Base-by-base conservation (phyloP, 1,284 basidiomycete species). In the Xerocomus minutiporus region DNA sequence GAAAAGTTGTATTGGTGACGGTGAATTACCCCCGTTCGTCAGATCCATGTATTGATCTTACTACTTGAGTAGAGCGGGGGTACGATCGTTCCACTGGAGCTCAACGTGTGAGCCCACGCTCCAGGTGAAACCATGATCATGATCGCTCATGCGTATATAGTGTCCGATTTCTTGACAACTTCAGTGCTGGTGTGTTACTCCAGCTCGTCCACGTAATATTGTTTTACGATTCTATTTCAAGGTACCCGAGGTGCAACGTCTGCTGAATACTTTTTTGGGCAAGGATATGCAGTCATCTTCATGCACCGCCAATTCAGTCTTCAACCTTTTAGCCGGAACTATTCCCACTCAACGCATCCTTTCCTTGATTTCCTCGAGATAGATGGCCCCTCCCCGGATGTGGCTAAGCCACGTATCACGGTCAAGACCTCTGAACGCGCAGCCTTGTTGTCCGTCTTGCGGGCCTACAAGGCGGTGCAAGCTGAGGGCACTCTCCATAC, bases 131-230 rank as follows among this genome's bases (percentile, higher is more conserved):
- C 28, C 48, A 38, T 53, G 65, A 59, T 67, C 61, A 44, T 50
- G 20, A 20, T 20, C 48, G 49, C 65, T 64, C 41, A 63, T 59
- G 48, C 56, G 56, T 56, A 42, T 48, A 23, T 23, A 97, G 94
- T 59, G 96, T 99, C 43, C 92, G 97, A 48, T 99, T 97, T 72
- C 78, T 99, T 29, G 96, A 99, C 71, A 99, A 99, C 75, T 99
- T 98, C 72, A 97, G 93, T 68, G 97, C 97, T 50, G 95, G 91
- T 89, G 50, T 59, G 84, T 68, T 28, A 1, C 2, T 11, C 20
- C 40, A n/a, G 34, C 28, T 28, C 11, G 4, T 41, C 28, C 3
- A 23, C 3, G 25, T 28, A 25, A 25, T 20, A 35, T 15, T 5
- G 6, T 44, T 11, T 38, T 43, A 47, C 25, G 8, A 13, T 57